Percentiles rank a stretch among this genome's conserved stretches.
These are phyloP conservation scores for Hygrophila difformis DNA, from an alignment of 257 asterid species.

Conservation along the genomic window DNA sequence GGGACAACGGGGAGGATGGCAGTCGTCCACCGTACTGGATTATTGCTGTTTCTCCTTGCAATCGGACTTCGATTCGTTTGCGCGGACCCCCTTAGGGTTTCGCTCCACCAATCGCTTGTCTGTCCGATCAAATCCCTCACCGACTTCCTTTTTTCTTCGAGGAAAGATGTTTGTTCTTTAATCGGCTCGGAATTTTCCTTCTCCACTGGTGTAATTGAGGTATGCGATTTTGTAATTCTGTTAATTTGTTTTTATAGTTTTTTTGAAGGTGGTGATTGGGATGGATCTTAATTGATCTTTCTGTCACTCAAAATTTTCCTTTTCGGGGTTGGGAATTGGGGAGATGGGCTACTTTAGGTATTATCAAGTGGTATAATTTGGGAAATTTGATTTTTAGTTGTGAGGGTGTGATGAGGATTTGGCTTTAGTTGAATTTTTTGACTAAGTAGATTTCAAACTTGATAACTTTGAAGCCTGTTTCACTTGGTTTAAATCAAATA, in stretches of 20 bases:
- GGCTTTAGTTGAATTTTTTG: constrained; percentile 10
- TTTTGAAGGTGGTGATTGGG: background rate
- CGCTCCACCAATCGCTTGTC: constrained; percentile 25
- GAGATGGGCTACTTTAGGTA: background rate
- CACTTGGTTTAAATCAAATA: too few relatives aligned
- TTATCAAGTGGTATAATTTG: background rate
- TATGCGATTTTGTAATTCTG: constrained; percentile 7
- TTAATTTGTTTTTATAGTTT: background rate
- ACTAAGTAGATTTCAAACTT: too few relatives aligned
- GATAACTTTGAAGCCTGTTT: too few relatives aligned
- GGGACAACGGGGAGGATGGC: constrained; percentile 30
- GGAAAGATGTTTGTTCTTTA: constrained; percentile 32
- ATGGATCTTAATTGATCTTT: background rate
- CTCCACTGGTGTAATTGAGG: constrained; percentile 61
- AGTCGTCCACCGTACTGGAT: constrained; percentile 28
- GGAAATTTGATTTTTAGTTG: background rate
- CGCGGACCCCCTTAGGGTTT: constrained; percentile 36
- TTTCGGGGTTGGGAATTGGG: background rate
- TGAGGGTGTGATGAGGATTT: background rate
- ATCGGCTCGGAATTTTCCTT: constrained; percentile 28
- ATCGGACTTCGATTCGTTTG: constrained; percentile 37
- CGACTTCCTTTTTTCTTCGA: constrained; percentile 48
- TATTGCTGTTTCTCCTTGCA: constrained; percentile 33
- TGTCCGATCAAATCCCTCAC: constrained; percentile 48
- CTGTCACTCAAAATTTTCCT: background rate